Evolutionary conservation across 768 basidiomycete genomes (phyloP), one percentile per base, ranked within the genome.

Genomic region (Phlegmacium glaucopus): DNA sequence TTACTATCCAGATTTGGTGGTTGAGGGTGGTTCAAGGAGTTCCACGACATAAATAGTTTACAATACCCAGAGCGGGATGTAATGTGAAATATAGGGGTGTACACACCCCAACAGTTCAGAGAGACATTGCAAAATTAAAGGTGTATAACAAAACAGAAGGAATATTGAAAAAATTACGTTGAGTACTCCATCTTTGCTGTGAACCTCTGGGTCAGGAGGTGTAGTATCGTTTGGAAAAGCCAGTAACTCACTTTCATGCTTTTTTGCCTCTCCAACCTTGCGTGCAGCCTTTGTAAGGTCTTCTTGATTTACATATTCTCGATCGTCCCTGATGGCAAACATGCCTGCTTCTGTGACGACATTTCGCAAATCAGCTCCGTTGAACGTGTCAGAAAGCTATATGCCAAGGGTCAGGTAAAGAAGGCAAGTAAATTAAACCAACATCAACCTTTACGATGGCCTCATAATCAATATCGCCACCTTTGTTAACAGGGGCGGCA

Each of bases 251-350:
- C 90, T 90, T 73, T 97, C 94, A 59, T 96, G 94, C 67, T 97
- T 97, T 83, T 97, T 97, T 12, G 93, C 90, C 59, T 98, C 95
- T 35, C 85, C 82, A 15, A 98, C 85, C 65, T 99, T 99, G 55
- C 96, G 78, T 34, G 90, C 92, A 13, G 95, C 95, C 72, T 98
- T 98, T 50, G 88, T 91, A 47, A 96, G 73, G 69, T 99, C 95
- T 61, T 98, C 95, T 66, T 99, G 95, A 43, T 81, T 85, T 46
- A 94, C 73, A 54, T 92, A 94, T 60, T 94, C 93, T 51, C 93
- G 88, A 57, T 97, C 95, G 50, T 97, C 95, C 39, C 96, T 81
- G 58, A 99, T 97, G 6, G 96, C 96, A 61, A 97, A 98, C 93
- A 99, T 95, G 38, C 95, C 95, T 16, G 91, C 87, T 66, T 95